These are phyloP conservation scores for Diplodia sapinea DNA, from an alignment of 2,329 filamentous ascomycete genomes.

Conservation along the genomic window DNA sequence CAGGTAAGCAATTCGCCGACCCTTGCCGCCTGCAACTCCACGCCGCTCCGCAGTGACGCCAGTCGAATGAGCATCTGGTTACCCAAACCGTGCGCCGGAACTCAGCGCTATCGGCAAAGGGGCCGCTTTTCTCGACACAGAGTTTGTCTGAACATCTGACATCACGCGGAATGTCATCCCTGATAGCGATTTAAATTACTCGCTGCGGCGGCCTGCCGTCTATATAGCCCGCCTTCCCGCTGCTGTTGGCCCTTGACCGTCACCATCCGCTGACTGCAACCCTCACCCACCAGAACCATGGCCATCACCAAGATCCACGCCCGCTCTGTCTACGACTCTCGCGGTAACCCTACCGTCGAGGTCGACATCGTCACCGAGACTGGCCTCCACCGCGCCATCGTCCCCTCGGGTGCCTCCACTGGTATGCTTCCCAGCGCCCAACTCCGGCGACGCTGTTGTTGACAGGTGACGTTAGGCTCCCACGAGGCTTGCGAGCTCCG, in stretches of 20 bases:
- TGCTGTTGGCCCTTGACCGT: background rate
- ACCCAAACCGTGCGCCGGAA: slow-evolving; percentile 30
- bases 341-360: slow-evolving; percentile 97
- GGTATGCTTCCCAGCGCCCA: slow-evolving; percentile 59
- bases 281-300: slow-evolving; percentile 64
- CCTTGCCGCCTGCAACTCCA: slow-evolving; percentile 9
- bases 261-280: slow-evolving; percentile 17
- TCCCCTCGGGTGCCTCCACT: slow-evolving; percentile 94
- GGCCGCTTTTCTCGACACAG: slow-evolving; percentile 31
- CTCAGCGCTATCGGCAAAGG: slow-evolving; percentile 29
- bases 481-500: slow-evolving; percentile 61
- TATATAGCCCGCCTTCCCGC: slow-evolving; percentile 22
- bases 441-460: slow-evolving; percentile 33
- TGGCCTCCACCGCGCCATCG: slow-evolving; percentile 95
- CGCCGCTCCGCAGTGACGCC: slow-evolving; percentile 17
- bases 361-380: slow-evolving; percentile 96
- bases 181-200: slow-evolving; percentile 29
- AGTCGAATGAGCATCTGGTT: slow-evolving; percentile 31
- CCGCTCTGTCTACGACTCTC: slow-evolving; percentile 95
- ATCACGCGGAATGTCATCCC: slow-evolving; percentile 30
- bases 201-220: background rate
- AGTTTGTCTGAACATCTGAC: slow-evolving; percentile 31
- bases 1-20: slow-evolving; percentile 27
- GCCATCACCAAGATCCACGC: slow-evolving; percentile 64
- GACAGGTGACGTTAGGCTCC: slow-evolving; percentile 44